Base-by-base conservation (phyloP, 208 protist genomes). In the Acanthamoeba divionensis region DNA sequence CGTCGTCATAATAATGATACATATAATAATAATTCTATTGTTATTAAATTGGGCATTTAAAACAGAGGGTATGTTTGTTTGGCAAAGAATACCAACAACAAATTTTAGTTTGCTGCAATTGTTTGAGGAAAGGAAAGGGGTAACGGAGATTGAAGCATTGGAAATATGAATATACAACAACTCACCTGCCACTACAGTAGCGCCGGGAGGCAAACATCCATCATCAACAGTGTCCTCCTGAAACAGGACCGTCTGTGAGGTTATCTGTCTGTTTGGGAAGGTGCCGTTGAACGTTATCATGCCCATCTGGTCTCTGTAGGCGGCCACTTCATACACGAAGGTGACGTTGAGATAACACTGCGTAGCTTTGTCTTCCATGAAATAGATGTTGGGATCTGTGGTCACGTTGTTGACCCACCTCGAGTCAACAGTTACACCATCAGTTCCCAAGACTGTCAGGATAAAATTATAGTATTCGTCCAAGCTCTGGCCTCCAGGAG, bases 281-380 rank as follows among this genome's bases (percentile, higher is more conserved):
- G 13, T 45, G 0, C 36, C 44, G 52, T 0, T 67, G 79, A 71
- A 88, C 6, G 9, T 29, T 36, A 88, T 71, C 15, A 31, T 44
- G 57, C 79, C 79, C 79, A 88, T 71, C 48, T 33, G 4, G 55
- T 69, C 71, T 38, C 79, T 54, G 60, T 71, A 88, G 9, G 15
- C 47, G 33, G 79, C 79, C 33, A 88, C 57, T 44, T 88, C 79
- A 45, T 88, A 88, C n/a, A 69, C 60, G 60, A 88, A 88, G 8
- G 79, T 54, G 31, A 88, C 15, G 57, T 88, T 88, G 36, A 88
- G 0, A 29, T 55, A 69, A n/a, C 79, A 88, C 44, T 52, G 13
- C 0, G 79, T 69, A 9, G 8, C 6, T 0, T 8, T 45, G 24
- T 13, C 18, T 10, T 44, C 57, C 31, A 13, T 48, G 38, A 88